Conservation (phyloP, 208 protist genomes). For the Endotrypanum monterogeii region DNA sequence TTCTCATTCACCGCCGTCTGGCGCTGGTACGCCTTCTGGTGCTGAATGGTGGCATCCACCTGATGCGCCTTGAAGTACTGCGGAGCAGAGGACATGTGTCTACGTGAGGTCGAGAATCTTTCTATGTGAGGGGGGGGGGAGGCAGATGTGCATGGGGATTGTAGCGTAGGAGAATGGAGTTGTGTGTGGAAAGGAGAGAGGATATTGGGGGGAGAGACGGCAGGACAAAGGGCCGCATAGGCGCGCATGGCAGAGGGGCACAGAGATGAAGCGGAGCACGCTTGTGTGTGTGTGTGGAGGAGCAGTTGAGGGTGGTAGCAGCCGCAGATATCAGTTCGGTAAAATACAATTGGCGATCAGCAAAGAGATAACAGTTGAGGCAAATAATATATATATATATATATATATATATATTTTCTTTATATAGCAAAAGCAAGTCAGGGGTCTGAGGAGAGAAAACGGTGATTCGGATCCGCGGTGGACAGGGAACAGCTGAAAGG, state of each 20-base stretch:
- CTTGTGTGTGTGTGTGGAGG: background rate
- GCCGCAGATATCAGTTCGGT: background rate
- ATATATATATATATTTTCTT: too few species aligned
- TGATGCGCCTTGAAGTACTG: conserved; percentile 73
- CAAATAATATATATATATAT: background rate
- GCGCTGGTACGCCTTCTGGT: conserved; percentile 92
- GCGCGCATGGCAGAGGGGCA: background rate
- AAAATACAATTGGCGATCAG: too few species aligned
- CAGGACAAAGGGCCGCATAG: background rate
- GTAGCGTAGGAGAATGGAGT: background rate
- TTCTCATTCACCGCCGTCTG: conserved; percentile 93
- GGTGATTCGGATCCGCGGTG: too few species aligned
- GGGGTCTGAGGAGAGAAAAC: too few species aligned
- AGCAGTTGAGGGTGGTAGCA: background rate
- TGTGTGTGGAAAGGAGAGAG: background rate
- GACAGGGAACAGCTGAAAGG: too few species aligned
- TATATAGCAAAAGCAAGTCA: too few species aligned
- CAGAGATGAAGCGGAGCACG: background rate
- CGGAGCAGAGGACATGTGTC: conserved; percentile 40
- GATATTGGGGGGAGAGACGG: conserved; percentile 2
- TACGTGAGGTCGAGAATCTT: background rate
- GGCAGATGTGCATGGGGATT: too few species aligned
- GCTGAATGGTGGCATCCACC: conserved; percentile 90
- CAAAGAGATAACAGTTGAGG: background rate
- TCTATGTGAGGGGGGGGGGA: too few species aligned